Evolutionary conservation across 768 basidiomycete species (phyloP).

Genomic region (Mycena leptocephala): DNA sequence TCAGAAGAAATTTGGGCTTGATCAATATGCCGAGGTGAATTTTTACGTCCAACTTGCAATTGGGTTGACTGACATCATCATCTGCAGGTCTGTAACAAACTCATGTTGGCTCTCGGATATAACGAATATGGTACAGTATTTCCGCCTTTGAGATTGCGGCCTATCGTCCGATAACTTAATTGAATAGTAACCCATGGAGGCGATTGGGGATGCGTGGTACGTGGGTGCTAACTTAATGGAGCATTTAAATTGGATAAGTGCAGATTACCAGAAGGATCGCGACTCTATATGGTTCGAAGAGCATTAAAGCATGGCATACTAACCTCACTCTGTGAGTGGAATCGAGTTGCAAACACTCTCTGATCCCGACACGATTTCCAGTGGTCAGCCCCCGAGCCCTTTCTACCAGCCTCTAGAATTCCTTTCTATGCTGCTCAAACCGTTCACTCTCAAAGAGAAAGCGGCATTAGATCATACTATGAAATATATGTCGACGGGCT

Average conservation of each 20-base stretch:
- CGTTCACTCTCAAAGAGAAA: too few relatives aligned
- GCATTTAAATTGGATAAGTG: too few relatives aligned
- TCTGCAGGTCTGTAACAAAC: conserved; percentile 58
- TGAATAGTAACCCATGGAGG: conserved; percentile 63
- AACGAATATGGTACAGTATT: conserved; percentile 25
- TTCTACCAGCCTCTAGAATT: too few relatives aligned
- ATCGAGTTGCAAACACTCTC: too few relatives aligned
- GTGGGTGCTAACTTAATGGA: conserved; percentile 17
- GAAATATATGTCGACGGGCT: too few relatives aligned
- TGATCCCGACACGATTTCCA: too few relatives aligned
- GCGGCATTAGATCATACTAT: too few relatives aligned
- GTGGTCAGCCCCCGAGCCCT: too few relatives aligned
- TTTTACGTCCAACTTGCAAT: not conserved
- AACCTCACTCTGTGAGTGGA: too few relatives aligned
- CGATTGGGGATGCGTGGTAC: conserved; percentile 62
- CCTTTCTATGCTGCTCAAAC: too few relatives aligned
- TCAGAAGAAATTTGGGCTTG: conserved; percentile 53
- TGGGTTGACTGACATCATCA: too few relatives aligned
- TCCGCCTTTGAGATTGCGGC: not conserved
- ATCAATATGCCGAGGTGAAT: conserved; percentile 59
- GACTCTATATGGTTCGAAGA: conserved; percentile 51
- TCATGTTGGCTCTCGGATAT: conserved; percentile 67
- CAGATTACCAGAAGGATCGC: conserved; percentile 56
- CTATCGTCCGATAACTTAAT: not conserved
- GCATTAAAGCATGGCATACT: conserved; percentile 63